Evolutionary conservation across 2,329 filamentous ascomycete genomes (phyloP), one percentile per base, ranked within the genome.

Genomic region (Mariannaea sp.): DNA sequence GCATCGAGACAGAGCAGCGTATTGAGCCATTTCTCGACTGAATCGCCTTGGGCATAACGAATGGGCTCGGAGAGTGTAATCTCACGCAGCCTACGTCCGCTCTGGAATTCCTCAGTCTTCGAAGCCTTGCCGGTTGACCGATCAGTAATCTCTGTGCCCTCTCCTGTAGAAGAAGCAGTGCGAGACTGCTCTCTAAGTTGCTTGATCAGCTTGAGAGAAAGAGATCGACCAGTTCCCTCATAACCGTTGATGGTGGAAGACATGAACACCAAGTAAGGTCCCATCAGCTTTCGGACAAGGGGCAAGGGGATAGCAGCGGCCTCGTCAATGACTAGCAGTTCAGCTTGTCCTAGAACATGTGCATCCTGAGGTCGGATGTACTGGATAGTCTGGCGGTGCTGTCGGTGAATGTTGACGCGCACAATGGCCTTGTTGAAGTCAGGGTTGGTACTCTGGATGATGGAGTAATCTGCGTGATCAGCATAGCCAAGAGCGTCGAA

Each of bases 381-480:
- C 72, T 99, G 94, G 42, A 99, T 99, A 0, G 94, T 97, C 74
- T 99, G 94, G 38, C 94, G 86, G 75, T 99, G 94, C 66, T 95
- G 88, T 58, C 92, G 82, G 76, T 97, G 92, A 42, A 99, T 86
- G 74, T 99, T 97, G 61, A 99, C 94, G 46, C 94, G 83, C 16
- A 99, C 94, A 68, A 99, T 96, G 3, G 94, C 94, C 77, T 99
- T 99, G 80, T 97, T 97, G 78, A 97, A 97, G 62, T 97, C 93
- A 1, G 94, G 93, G 72, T 99, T 97, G 3, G 93, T 97, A 1
- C 92, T 97, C 69, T 99, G 94, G 52, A 97, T 92, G 62, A 99
- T 97, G 48, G 92, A 95, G 75, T 99, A 99, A 70, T 99, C 94
- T 64, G 92, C 86, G 69, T 99, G 94, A 65, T 99, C 94, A 59